Conservation (phyloP, 352 stramenopile species). For the Globisporangium nunn region DNA sequence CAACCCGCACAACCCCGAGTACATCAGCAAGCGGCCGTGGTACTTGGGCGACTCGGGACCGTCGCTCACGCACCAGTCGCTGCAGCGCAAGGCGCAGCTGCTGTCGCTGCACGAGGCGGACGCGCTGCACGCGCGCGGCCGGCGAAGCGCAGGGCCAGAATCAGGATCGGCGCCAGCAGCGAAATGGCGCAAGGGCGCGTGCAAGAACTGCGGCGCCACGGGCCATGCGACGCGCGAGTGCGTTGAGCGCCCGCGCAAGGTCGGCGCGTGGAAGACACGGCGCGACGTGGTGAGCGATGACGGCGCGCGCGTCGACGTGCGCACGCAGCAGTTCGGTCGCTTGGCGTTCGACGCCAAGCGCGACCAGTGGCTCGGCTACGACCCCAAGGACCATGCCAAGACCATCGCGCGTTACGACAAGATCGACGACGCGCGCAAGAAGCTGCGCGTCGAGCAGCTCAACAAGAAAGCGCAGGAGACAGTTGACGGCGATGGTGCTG, state of each 20-base stretch:
- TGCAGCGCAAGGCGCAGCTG: conserved; percentile 88
- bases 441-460: conserved; percentile 69
- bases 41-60: conserved; percentile 94
- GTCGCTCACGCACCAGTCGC: conserved; percentile 93
- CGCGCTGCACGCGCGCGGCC: conserved; percentile 57
- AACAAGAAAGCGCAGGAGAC: conserved; percentile 63
- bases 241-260: conserved; percentile 89
- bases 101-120: conserved; percentile 88
- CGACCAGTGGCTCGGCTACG: conserved; percentile 96
- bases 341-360: conserved; percentile 97
- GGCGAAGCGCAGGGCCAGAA: conserved; percentile 9
- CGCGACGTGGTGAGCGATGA: conserved; percentile 85
- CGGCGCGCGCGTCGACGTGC: conserved; percentile 65
- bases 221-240: conserved; percentile 91
- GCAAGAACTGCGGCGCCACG: conserved; percentile 93
- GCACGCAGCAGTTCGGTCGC: conserved; percentile 88
- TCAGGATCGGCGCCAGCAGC: conserved; percentile 8
- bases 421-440: conserved; percentile 73
- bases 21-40: conserved; percentile 98
- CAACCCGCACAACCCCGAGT: conserved; percentile 99
- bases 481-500: neutral
- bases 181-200: conserved; percentile 88
- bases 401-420: conserved; percentile 80
- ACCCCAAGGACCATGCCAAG: conserved; percentile 70
- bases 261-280: conserved; percentile 91